Evolutionary conservation across 257 asterid species (phyloP), one percentile per base, ranked within the genome.

Genomic region (Apocynum venetum): DNA sequence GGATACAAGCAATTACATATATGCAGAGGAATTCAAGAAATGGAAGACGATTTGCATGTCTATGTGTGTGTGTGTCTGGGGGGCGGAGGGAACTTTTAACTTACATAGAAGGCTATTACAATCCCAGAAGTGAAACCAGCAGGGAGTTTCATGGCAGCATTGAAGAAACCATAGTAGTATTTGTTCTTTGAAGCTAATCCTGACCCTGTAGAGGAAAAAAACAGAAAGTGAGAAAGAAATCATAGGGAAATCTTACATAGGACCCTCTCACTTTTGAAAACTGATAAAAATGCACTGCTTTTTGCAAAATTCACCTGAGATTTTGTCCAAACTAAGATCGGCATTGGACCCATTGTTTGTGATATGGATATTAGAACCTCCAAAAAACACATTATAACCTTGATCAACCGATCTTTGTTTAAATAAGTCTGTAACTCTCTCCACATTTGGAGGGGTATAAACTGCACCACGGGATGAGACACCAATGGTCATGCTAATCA

Each of bases 101-200:
- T 88, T 87, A 90, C 97, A 75, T 93, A 93, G 71, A 88, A 93
- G 68, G 98, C 97, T 35, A 88, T 90, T 52, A 93, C 98, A 72
- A 93, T 86, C 76, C 98, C 97, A 51, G 98, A 91, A 51, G 97
- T 93, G 79, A 90, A 93, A 59, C 97, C 93, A 78, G 89, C 82
- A n/a, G 97, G 98, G 66, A 93, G 84, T 78, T 90, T 93, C 79
- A 93, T 40, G 48, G 93, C 96, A 86, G 91, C 93, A 83, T 80
- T 93, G 86, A 93, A 93, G 73, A 89, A 93, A 48, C 98, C 98
- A 75, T 93, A 85, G 85, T 85, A 86, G 78, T 88, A 93, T 81
- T 76, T 89, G 76, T 89, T 87, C 83, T 82, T 93, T 35, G 98
- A 90, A 35, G 76, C 79, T 86, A 93, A 81, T 53, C 98, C 98